Conservation (phyloP, 495 filamentous ascomycete genomes). For the Penicillium verhagenii region DNA sequence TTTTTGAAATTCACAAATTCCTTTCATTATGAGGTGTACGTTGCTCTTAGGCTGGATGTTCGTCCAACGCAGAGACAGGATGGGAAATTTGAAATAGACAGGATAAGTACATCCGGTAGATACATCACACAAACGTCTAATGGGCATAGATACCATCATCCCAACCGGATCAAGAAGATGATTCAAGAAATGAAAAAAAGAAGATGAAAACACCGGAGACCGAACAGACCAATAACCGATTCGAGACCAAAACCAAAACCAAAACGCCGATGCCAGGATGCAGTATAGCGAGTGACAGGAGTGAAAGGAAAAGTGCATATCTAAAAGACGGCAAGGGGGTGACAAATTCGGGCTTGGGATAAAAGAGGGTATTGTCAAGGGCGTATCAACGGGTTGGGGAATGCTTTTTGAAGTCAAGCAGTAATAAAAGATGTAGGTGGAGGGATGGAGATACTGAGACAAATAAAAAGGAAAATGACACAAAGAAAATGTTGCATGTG, state of each 20-base stretch:
- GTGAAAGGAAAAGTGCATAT: neutral
- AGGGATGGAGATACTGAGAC: neutral
- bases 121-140: slow-evolving; percentile 10
- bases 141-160: neutral
- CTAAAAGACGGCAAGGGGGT: neutral
- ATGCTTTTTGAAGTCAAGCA: slow-evolving; percentile 6
- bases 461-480: neutral
- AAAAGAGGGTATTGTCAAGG: neutral
- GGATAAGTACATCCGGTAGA: slow-evolving; percentile 16
- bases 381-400: neutral
- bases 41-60: too few relatives aligned
- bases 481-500: too few relatives aligned
- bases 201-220: slow-evolving; percentile 2
- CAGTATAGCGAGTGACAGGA: neutral
- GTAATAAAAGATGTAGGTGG: neutral
- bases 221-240: neutral
- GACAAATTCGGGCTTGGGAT: neutral
- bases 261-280: neutral
- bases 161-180: slow-evolving; percentile 1
- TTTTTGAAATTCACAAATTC: too few relatives aligned
- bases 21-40: too few relatives aligned
- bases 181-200: neutral
- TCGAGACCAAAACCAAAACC: neutral
- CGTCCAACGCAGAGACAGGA: too few relatives aligned
- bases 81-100: neutral